Evolutionary conservation across 2,329 filamentous ascomycete genomes (phyloP).

Genomic region (Stemphylium vesicarium): DNA sequence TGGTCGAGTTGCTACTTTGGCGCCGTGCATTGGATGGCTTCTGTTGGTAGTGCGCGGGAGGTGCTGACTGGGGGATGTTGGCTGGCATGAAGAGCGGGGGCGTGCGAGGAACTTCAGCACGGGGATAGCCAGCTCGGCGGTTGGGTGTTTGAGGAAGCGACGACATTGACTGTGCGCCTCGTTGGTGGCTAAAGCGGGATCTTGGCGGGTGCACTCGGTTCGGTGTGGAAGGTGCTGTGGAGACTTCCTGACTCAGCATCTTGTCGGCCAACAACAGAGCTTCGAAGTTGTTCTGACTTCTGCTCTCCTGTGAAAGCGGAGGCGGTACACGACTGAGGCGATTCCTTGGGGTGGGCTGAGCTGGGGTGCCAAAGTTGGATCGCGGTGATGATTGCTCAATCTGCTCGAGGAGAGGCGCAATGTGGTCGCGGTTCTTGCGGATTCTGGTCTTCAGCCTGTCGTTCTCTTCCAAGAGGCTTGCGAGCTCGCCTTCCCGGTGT

Average conservation of each 20-base stretch:
- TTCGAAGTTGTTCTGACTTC: conserved; percentile 71
- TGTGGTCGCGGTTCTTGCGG: conserved; percentile 85
- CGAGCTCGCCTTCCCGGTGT: conserved; percentile 76
- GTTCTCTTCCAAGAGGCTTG: conserved; percentile 75
- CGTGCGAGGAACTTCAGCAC: conserved; percentile 61
- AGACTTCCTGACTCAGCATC: conserved; percentile 78
- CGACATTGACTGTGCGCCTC: conserved; percentile 82
- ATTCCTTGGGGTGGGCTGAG: conserved; percentile 54
- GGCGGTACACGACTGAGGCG: conserved; percentile 41
- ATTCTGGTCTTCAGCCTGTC: conserved; percentile 81
- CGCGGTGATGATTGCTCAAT: conserved; percentile 72
- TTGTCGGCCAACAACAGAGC: conserved; percentile 76
- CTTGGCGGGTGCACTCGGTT: conserved; percentile 56
- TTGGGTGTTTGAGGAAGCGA: conserved; percentile 80
- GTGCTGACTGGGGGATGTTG: conserved; percentile 51
- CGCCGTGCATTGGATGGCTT: conserved; percentile 53
- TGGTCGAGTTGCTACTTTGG: conserved; percentile 71
- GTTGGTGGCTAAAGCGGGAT: conserved; percentile 67
- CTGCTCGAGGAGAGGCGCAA: conserved; percentile 61
- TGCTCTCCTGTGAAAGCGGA: conserved; percentile 54
- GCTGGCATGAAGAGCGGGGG: conserved; percentile 43
- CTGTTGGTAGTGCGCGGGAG: conserved; percentile 43
- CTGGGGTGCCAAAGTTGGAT: conserved; percentile 60
- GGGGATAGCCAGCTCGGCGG: conserved; percentile 64
- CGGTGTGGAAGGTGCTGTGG: conserved; percentile 76